Conservation (phyloP, 1,284 basidiomycete genomes). For the Xerocomus nothofagi region DNA sequence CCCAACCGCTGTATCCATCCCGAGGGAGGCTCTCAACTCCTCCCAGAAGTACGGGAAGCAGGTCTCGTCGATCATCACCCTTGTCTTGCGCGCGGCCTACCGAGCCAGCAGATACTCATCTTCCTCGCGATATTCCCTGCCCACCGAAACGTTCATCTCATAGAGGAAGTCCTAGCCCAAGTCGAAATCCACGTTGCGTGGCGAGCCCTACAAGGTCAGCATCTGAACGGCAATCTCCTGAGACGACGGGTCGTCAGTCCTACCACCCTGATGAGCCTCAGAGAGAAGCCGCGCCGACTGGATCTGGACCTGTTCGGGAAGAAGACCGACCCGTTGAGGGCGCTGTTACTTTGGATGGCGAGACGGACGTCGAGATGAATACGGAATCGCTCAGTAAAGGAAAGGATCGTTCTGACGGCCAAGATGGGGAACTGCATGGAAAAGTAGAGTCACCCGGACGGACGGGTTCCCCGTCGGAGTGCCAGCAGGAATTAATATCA, state of each 20-base stretch:
- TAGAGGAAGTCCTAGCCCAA: conserved; percentile 18
- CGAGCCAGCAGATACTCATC: conserved; percentile 15
- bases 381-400: conserved; percentile 11
- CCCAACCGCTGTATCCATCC: conserved; percentile 11
- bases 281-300: background rate
- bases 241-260: background rate
- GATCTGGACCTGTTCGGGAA: conserved; percentile 4
- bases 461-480: conserved; percentile 10
- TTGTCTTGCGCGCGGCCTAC: conserved; percentile 17
- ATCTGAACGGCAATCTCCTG: conserved; percentile 4
- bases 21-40: conserved; percentile 27
- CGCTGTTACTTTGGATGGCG: conserved; percentile 1
- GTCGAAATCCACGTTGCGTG: conserved; percentile 1
- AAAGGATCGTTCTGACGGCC: conserved; percentile 17
- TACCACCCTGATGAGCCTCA: conserved; percentile 2
- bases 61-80: conserved; percentile 28
- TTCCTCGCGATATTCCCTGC: conserved; percentile 11
- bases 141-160: conserved; percentile 17
- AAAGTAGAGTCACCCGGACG: conserved; percentile 9
- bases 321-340: conserved; percentile 6
- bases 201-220: conserved; percentile 16
- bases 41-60: conserved; percentile 22
- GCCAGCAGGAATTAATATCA: conserved; percentile 3
- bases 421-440: conserved; percentile 14
- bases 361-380: conserved; percentile 9